phyloP scores from a whole-genome alignment of 257 asterid genomes.

The Solanum megistacrolobum region DNA sequence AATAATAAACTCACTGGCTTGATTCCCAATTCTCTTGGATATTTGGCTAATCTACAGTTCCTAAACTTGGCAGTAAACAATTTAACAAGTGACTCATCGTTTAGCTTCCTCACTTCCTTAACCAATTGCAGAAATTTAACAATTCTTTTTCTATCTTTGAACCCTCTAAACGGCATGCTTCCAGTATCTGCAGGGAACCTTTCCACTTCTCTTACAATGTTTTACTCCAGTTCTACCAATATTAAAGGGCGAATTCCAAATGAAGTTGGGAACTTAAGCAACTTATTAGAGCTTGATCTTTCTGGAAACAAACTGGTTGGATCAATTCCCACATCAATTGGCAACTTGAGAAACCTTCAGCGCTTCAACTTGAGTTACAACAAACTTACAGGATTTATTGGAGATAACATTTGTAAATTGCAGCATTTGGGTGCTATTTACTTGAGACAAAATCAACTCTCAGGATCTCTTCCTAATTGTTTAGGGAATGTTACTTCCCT shows the following conservation, averaged over 20 bases:
- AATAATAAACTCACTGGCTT: not conserved
- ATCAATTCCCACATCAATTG: not conserved
- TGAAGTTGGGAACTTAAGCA: not conserved
- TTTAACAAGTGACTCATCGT: not conserved
- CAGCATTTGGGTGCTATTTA: not conserved
- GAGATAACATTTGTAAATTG: not conserved
- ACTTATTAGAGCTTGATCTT: not conserved
- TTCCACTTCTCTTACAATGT: not conserved
- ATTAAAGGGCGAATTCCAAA: not conserved
- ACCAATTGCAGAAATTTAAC: not conserved
- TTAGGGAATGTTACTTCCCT: not conserved
- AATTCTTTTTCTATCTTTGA: not conserved
- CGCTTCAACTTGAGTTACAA: not conserved
- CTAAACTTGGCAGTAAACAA: not conserved
- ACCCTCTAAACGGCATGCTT: not conserved
- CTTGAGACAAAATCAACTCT: not conserved
- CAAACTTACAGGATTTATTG: not conserved
- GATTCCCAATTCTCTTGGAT: not conserved
- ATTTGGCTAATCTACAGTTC: not conserved
- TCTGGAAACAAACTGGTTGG: not conserved
- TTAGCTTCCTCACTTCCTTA: not conserved
- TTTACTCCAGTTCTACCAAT: not conserved
- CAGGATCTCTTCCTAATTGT: not conserved
- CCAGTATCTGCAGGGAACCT: not conserved
- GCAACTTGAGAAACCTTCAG: not conserved